Percentiles rank a stretch among this genome's conserved stretches.
Conservation (phyloP, 108 stramenopile genomes). For the Nannochloropsis salina region DNA sequence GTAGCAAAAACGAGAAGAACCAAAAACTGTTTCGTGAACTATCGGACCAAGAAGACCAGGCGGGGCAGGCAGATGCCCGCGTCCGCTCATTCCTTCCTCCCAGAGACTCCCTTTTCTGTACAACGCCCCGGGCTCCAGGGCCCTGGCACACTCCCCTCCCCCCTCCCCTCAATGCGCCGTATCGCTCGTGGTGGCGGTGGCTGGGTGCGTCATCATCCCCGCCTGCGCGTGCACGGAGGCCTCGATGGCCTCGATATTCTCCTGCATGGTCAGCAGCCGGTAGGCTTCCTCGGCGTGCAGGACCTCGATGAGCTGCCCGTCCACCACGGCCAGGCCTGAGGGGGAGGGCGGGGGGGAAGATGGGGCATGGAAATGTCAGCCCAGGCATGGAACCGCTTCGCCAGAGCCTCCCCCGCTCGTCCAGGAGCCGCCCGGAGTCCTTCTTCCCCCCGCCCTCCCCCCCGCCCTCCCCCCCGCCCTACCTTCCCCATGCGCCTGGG, state of each 20-base stretch:
- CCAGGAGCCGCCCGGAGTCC: too few relatives aligned
- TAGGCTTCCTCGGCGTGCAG: slow-evolving; percentile 21
- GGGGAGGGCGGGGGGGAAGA: background rate
- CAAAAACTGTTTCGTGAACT: too few relatives aligned
- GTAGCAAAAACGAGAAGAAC: too few relatives aligned
- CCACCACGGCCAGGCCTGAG: background rate
- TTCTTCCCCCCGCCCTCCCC: too few relatives aligned
- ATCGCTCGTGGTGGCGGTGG: background rate
- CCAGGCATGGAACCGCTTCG: too few relatives aligned
- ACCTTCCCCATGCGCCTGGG: background rate
- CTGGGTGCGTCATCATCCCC: background rate
- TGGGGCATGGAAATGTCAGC: background rate
- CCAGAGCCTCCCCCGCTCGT: too few relatives aligned
- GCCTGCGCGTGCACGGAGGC: slow-evolving; percentile 12
- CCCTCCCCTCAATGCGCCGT: background rate
- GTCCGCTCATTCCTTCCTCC: background rate
- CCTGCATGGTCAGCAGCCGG: background rate
- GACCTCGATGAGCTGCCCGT: slow-evolving; percentile 7
- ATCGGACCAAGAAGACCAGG: too few relatives aligned
- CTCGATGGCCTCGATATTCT: background rate
- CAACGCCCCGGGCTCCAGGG: background rate
- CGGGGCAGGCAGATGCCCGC: too few relatives aligned
- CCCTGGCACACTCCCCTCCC: background rate
- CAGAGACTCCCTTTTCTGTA: background rate
- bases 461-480: too few relatives aligned